Evolutionary conservation across 2,329 filamentous ascomycete genomes (phyloP).

Genomic region (Pyrenophora tritici-repentis): DNA sequence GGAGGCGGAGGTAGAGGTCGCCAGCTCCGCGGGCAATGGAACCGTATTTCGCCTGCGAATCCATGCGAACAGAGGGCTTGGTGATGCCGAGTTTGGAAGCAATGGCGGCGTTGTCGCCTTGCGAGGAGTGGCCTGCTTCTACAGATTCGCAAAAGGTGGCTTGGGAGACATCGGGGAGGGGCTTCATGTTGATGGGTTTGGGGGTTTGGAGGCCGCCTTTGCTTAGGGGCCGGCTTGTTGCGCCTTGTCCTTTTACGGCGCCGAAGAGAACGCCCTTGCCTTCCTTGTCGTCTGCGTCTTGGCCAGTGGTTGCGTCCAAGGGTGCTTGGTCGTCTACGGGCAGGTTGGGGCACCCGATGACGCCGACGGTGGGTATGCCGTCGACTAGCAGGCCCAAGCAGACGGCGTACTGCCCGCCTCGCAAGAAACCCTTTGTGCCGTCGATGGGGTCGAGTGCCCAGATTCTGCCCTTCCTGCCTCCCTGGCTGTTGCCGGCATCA

Average conservation of each 20-base stretch:
- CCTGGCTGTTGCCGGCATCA: constrained; percentile 67
- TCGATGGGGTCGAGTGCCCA: constrained; percentile 98
- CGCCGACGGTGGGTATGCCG: constrained; percentile 90
- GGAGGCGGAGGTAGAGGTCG: constrained; percentile 90
- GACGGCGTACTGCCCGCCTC: constrained; percentile 95
- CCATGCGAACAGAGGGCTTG: constrained; percentile 88
- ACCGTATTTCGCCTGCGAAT: constrained; percentile 97
- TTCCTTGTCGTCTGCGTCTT: constrained; percentile 72
- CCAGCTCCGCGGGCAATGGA: constrained; percentile 92
- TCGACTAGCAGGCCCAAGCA: constrained; percentile 91
- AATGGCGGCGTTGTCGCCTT: constrained; percentile 85
- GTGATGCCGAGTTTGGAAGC: constrained; percentile 85
- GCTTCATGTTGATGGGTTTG: constrained; percentile 78
- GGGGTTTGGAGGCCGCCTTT: constrained; percentile 59
- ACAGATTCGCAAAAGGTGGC: constrained; percentile 97
- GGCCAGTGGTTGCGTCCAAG: constrained; percentile 72
- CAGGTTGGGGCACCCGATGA: constrained; percentile 93
- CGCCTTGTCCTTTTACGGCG: constrained; percentile 78
- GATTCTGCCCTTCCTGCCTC: constrained; percentile 76
- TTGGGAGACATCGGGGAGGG: constrained; percentile 71
- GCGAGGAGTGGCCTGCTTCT: constrained; percentile 88
- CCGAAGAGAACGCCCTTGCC: constrained; percentile 88
- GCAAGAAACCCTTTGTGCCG: constrained; percentile 94
- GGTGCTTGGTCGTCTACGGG: constrained; percentile 79
- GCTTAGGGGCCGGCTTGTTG: constrained; percentile 75